A percentile compares a stretch with the other conserved stretches of the same genome.
These are phyloP conservation scores for Solanum appendiculatum DNA, from an alignment of 257 asterid genomes.

Conservation along the genomic window DNA sequence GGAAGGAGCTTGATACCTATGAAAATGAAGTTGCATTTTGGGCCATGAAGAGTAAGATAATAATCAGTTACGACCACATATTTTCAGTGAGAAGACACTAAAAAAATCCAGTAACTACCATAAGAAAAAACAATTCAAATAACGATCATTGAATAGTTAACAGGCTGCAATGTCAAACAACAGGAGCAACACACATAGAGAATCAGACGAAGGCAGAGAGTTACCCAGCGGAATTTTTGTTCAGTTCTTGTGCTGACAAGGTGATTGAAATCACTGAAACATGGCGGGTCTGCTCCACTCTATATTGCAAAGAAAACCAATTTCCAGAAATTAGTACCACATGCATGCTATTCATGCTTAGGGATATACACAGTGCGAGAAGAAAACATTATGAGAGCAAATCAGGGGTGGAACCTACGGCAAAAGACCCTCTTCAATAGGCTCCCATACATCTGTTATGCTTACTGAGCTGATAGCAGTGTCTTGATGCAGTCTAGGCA, in stretches of 20 bases:
- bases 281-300: slow-evolving; percentile 98
- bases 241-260: slow-evolving; percentile 63
- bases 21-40: background rate
- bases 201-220: background rate
- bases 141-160: background rate
- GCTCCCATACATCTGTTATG: slow-evolving; percentile 87
- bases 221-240: slow-evolving; percentile 87
- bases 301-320: slow-evolving; percentile 20
- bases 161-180: background rate
- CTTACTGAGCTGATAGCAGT: slow-evolving; percentile 81
- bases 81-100: background rate
- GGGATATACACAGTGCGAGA: background rate
- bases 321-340: background rate
- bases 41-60: background rate
- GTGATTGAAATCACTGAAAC: slow-evolving; percentile 91
- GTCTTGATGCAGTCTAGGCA: slow-evolving; percentile 75
- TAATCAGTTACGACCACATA: background rate
- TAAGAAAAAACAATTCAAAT: background rate
- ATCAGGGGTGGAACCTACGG: slow-evolving; percentile 36
- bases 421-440: slow-evolving; percentile 97
- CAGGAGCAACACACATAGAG: background rate
- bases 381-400: background rate
- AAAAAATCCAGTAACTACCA: background rate
- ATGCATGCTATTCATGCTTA: background rate
- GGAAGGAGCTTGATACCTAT: slow-evolving; percentile 78